Percentiles rank a stretch among this genome's conserved stretches.
Conservation (phyloP, 345 rosid species). For the Hibiscus tridactylites region DNA sequence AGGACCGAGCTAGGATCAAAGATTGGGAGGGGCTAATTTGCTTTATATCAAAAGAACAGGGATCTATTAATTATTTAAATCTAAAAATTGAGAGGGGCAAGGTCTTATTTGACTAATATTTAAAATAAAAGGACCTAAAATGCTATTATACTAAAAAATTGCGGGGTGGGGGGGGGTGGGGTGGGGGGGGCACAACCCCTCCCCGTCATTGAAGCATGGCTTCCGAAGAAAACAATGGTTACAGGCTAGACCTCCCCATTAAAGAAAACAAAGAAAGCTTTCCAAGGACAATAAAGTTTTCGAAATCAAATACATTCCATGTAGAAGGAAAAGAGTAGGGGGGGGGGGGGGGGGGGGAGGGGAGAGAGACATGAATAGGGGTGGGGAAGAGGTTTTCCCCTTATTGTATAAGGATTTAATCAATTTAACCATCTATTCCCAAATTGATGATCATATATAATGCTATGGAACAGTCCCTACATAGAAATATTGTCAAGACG, state of each 20-base stretch:
- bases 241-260: neutral
- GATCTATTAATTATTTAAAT: too few relatives aligned
- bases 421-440: neutral
- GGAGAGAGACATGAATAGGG: neutral
- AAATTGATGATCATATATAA: neutral
- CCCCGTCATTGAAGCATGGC: too few relatives aligned
- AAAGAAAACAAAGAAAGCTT: slow-evolving; percentile 7
- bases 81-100: too few relatives aligned
- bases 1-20: too few relatives aligned
- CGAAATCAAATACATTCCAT: neutral
- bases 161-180: too few relatives aligned
- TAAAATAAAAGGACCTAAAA: too few relatives aligned
- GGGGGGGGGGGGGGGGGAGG: too few relatives aligned
- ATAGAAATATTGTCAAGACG: neutral
- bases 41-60: too few relatives aligned
- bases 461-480: neutral
- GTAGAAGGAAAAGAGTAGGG: neutral
- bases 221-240: neutral
- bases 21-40: too few relatives aligned
- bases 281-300: neutral
- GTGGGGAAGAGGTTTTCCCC: neutral
- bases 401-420: neutral
- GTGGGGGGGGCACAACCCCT: too few relatives aligned
- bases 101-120: too few relatives aligned
- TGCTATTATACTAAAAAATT: too few relatives aligned